Conservation (phyloP, 768 basidiomycete species). For the Suillus occidentalis region DNA sequence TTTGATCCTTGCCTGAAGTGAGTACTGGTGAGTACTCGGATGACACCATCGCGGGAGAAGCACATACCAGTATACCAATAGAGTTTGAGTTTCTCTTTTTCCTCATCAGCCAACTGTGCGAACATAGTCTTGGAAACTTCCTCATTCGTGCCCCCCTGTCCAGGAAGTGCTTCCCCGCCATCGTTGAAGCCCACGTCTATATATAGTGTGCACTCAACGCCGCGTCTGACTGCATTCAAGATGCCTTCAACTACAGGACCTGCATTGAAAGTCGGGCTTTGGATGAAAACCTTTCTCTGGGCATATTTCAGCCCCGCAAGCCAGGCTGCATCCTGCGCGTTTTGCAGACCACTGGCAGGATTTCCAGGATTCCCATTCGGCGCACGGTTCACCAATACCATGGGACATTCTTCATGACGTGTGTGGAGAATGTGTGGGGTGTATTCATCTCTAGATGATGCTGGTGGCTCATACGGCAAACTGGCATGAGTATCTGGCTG, state of each 20-base stretch:
- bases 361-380: slow-evolving; percentile 58
- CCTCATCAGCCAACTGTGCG: slow-evolving; percentile 43
- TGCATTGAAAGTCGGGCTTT: slow-evolving; percentile 74
- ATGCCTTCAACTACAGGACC: slow-evolving; percentile 57
- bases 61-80: slow-evolving; percentile 52
- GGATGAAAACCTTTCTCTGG: slow-evolving; percentile 64
- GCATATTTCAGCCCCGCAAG: slow-evolving; percentile 63
- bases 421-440: slow-evolving; percentile 61
- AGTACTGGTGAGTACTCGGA: not conserved
- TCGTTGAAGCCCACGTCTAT: slow-evolving; percentile 59
- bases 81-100: slow-evolving; percentile 47
- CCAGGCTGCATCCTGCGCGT: slow-evolving; percentile 71
- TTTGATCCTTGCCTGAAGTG: slow-evolving; percentile 56
- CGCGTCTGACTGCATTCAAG: slow-evolving; percentile 59
- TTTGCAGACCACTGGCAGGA: slow-evolving; percentile 37
- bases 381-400: slow-evolving; percentile 63
- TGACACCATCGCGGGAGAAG: slow-evolving; percentile 2
- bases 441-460: slow-evolving; percentile 47
- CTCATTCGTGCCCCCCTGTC: slow-evolving; percentile 74
- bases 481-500: slow-evolving; percentile 35
- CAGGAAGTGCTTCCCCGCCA: slow-evolving; percentile 61
- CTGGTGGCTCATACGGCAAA: slow-evolving; percentile 24
- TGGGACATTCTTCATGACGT: slow-evolving; percentile 58
- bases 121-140: slow-evolving; percentile 63
- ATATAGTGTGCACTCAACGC: slow-evolving; percentile 59